Evolutionary conservation across 2,329 filamentous ascomycete species (phyloP).

Genomic region (Trichoderma sp.): DNA sequence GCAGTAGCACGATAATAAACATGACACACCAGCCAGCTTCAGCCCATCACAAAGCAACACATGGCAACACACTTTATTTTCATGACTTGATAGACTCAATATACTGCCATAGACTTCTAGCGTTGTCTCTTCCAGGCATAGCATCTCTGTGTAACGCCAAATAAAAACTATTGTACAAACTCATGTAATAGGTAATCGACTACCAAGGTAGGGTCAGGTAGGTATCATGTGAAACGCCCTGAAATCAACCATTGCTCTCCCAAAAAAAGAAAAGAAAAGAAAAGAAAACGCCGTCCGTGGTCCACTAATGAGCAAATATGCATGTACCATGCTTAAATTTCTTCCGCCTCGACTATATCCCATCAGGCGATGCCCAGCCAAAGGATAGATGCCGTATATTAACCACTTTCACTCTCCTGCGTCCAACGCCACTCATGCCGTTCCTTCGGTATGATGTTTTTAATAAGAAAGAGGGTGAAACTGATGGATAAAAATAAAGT

Average conservation of each 20-base stretch:
- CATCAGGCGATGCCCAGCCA: neutral
- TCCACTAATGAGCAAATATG: conserved; percentile 23
- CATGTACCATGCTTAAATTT: neutral
- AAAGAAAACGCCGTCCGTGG: conserved; percentile 5
- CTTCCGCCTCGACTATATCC: neutral
- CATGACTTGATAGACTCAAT: neutral
- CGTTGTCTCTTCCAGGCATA: neutral
- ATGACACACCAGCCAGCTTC: neutral
- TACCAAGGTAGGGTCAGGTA: neutral
- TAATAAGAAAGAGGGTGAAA: neutral
- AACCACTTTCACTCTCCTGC: neutral
- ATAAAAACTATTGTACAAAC: conserved; percentile 17
- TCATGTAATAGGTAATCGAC: neutral
- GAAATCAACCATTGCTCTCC: conserved; percentile 6
- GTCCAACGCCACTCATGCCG: neutral
- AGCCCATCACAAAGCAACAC: conserved; percentile 2
- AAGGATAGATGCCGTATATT: neutral
- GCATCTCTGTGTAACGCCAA: neutral
- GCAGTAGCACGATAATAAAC: neutral
- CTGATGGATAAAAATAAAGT: neutral
- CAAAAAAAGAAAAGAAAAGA: neutral
- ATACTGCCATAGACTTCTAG: neutral
- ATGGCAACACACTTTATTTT: neutral
- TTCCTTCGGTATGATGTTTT: neutral
- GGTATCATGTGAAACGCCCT: conserved; percentile 23